Evolutionary conservation across 768 basidiomycete species (phyloP).

Genomic region (Panaeolus papilionaceus): DNA sequence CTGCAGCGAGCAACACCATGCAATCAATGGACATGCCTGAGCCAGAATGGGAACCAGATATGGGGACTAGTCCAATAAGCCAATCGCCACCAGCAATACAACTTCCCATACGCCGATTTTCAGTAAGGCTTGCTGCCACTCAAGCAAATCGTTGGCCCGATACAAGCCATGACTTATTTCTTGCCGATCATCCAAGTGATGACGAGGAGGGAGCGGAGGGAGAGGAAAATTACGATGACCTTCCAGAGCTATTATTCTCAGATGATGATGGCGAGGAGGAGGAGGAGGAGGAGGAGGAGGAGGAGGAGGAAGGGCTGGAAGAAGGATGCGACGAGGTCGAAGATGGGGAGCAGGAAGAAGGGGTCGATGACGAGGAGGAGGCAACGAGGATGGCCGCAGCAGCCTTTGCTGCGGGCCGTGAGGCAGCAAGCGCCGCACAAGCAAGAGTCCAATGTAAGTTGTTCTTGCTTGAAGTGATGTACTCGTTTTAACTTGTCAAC

Average conservation of each 20-base stretch:
- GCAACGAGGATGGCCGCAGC: conserved; percentile 14
- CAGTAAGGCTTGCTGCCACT: background rate
- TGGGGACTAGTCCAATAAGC: background rate
- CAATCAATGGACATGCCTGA: background rate
- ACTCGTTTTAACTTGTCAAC: background rate
- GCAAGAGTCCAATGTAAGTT: conserved; percentile 5
- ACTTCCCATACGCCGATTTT: background rate
- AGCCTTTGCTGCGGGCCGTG: conserved; percentile 14
- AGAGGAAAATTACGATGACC: no score
- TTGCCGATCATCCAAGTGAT: background rate
- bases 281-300: conserved; percentile 17
- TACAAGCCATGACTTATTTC: background rate
- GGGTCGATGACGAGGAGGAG: background rate
- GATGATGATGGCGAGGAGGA: no score
- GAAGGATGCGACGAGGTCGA: background rate
- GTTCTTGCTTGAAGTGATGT: no score
- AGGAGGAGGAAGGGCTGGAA: background rate
- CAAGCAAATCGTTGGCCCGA: background rate
- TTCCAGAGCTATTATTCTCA: no score
- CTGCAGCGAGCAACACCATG: no score
- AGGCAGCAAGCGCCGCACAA: background rate
- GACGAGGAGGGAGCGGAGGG: background rate
- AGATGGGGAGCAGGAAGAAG: conserved; percentile 13
- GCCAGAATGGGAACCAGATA: background rate
- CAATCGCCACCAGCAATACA: background rate